Conservation (phyloP, 192 early-diverging fungal species). For the Mortierella hygrophila region DNA sequence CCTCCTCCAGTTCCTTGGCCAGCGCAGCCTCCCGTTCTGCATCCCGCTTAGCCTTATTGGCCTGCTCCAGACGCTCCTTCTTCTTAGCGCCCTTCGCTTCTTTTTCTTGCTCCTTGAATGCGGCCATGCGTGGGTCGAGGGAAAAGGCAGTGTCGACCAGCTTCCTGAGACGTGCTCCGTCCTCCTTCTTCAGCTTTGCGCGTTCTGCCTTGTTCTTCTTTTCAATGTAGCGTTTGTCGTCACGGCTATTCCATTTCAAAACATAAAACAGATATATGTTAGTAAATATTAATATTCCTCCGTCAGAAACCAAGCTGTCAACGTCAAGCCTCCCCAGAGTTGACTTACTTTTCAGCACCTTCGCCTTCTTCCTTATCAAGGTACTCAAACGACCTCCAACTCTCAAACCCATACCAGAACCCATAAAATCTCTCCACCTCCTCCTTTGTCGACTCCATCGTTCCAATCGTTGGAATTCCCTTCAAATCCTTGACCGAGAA, state of each 20-base stretch:
- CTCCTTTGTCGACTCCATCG: constrained; percentile 68
- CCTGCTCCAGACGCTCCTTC: constrained; percentile 66
- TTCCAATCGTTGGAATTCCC: constrained; percentile 70
- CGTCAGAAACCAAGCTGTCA: neutral
- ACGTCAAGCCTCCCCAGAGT: neutral
- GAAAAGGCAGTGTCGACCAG: constrained; percentile 68
- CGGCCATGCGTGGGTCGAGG: constrained; percentile 80
- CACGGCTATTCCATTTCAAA: constrained; percentile 61
- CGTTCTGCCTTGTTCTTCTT: constrained; percentile 83
- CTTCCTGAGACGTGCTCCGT: constrained; percentile 76
- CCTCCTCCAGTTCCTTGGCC: constrained; percentile 54
- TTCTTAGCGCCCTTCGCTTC: constrained; percentile 77
- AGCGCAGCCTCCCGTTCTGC: constrained; percentile 47
- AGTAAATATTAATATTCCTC: neutral
- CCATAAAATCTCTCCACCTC: constrained; percentile 82
- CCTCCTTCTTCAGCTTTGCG: constrained; percentile 84
- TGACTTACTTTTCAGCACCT: constrained; percentile 68
- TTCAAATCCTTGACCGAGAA: constrained; percentile 54
- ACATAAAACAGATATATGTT: neutral
- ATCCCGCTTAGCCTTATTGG: constrained; percentile 54
- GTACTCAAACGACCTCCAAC: constrained; percentile 86
- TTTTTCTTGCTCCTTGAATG: constrained; percentile 79
- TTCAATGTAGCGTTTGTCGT: constrained; percentile 83
- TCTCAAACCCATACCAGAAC: constrained; percentile 84
- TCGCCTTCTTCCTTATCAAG: constrained; percentile 87